These are phyloP conservation scores for Microthyrium microscopicum DNA, from an alignment of 2,329 filamentous ascomycete species.

Conservation along the genomic window DNA sequence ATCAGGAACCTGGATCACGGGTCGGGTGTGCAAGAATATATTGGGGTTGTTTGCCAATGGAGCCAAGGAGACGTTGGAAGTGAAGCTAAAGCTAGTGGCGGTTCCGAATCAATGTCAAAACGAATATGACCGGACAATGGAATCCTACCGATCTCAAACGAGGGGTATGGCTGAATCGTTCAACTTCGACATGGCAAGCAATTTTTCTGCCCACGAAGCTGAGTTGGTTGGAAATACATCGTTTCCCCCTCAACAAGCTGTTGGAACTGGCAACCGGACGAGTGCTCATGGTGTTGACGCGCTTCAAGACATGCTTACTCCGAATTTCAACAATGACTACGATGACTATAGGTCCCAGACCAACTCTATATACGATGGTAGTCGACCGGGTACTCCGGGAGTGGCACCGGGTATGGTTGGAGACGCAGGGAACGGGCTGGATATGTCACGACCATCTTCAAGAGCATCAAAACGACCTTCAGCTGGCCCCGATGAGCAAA, in stretches of 20 bases:
- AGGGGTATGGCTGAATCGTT: constrained; percentile 41
- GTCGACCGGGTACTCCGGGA: constrained; percentile 26
- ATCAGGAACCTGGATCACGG: constrained; percentile 62
- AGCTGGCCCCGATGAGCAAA: constrained; percentile 11
- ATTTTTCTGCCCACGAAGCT: not conserved
- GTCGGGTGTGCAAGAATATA: constrained; percentile 74
- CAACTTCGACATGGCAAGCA: constrained; percentile 47
- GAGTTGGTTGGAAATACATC: not conserved
- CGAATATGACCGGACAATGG: constrained; percentile 44
- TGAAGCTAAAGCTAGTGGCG: constrained; percentile 72
- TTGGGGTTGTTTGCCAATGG: constrained; percentile 65
- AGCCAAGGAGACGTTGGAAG: constrained; percentile 76
- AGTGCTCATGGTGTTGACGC: constrained; percentile 12
- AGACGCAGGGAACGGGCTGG: too few species aligned
- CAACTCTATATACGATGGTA: constrained; percentile 12
- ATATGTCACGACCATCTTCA: constrained; percentile 23
- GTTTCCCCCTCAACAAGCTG: not conserved
- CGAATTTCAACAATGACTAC: constrained; percentile 9
- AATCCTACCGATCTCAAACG: constrained; percentile 41
- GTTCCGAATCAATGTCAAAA: constrained; percentile 49
- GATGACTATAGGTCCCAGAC: too few species aligned
- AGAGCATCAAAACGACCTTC: constrained; percentile 15
- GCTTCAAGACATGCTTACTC: constrained; percentile 12
- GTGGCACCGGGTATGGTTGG: constrained; percentile 14
- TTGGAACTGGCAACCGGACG: not conserved